Evolutionary conservation across 345 rosid genomes (phyloP).

Genomic region (Balakata baccata): DNA sequence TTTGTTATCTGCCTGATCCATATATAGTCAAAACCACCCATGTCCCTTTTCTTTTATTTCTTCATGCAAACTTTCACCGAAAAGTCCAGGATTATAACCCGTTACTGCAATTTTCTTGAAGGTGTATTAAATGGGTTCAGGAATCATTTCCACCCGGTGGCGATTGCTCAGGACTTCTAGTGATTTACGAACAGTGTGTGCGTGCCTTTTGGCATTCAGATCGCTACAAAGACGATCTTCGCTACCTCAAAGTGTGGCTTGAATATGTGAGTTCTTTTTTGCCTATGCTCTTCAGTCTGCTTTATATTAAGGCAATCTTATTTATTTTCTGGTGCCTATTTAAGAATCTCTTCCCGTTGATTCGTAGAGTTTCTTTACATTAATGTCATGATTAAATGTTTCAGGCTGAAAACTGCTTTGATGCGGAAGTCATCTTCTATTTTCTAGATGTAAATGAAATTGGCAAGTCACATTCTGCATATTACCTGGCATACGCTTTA

Average conservation of each 20-base stretch:
- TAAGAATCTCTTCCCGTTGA: not conserved
- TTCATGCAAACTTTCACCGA: not conserved
- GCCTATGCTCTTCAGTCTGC: not conserved
- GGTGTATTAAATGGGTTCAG: slow-evolving; percentile 94
- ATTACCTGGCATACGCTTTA: slow-evolving; percentile 62
- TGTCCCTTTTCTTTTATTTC: not conserved
- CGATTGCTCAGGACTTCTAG: slow-evolving; percentile 69
- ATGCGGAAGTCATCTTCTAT: slow-evolving; percentile 68
- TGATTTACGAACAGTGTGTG: slow-evolving; percentile 88
- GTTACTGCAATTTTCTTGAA: slow-evolving; percentile 15
- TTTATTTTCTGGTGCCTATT: not conserved
- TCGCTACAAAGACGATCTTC: slow-evolving; percentile 76
- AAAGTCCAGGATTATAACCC: not conserved
- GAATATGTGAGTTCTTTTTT: slow-evolving; percentile 65
- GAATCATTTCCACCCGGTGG: slow-evolving; percentile 86
- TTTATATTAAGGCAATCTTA: not conserved
- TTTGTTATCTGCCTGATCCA: not conserved
- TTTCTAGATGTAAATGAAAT: slow-evolving; percentile 82
- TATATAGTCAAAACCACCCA: not conserved
- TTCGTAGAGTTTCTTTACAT: not conserved
- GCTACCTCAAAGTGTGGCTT: slow-evolving; percentile 95
- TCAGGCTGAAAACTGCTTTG: slow-evolving; percentile 81
- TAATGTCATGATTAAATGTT: slow-evolving; percentile 4
- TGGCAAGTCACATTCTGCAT: slow-evolving; percentile 62
- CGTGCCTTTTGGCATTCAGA: slow-evolving; percentile 86